Conservation (phyloP, 352 stramenopile species). For the Pythium periplocum region DNA sequence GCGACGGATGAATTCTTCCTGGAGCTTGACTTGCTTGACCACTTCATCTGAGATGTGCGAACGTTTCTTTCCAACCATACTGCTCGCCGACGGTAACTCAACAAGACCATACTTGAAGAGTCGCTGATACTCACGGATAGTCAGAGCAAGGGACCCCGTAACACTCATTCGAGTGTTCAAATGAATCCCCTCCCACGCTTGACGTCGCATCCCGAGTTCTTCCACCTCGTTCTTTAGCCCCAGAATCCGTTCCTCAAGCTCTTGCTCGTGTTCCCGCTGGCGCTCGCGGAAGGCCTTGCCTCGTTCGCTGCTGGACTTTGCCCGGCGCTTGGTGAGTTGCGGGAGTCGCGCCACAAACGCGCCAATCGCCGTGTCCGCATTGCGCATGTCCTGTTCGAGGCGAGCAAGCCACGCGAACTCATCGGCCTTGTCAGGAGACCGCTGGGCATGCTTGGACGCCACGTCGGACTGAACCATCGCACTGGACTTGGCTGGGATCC, state of each 20-base stretch:
- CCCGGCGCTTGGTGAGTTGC: neutral
- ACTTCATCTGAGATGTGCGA: no score
- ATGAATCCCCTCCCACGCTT: constrained; percentile 2
- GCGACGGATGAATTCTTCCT: constrained; percentile 5
- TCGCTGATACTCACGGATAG: constrained; percentile 4
- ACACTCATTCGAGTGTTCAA: constrained; percentile 1
- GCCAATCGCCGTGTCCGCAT: constrained; percentile 9
- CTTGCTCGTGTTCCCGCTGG: constrained; percentile 7
- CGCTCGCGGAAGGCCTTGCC: constrained; percentile 13
- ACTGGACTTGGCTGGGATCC: no score
- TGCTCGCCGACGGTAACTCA: no score
- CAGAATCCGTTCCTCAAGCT: constrained; percentile 4
- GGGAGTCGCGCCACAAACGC: constrained; percentile 17
- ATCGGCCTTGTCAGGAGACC: no score
- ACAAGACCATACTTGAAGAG: constrained; percentile 9
- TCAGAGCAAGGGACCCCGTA: constrained; percentile 11
- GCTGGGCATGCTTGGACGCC: no score
- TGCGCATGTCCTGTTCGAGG: constrained; percentile 6
- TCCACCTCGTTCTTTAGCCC: constrained; percentile 7
- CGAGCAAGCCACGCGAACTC: constrained; percentile 6
- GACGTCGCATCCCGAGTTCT: constrained; percentile 2
- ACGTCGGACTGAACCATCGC: no score
- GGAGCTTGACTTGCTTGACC: neutral
- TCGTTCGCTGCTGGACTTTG: constrained; percentile 9
- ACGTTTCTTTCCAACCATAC: no score